Percentiles rank a stretch among this genome's conserved stretches.
Evolutionary conservation across 163 green algal genomes (phyloP).

Genomic region (Picocystis sp.): DNA sequence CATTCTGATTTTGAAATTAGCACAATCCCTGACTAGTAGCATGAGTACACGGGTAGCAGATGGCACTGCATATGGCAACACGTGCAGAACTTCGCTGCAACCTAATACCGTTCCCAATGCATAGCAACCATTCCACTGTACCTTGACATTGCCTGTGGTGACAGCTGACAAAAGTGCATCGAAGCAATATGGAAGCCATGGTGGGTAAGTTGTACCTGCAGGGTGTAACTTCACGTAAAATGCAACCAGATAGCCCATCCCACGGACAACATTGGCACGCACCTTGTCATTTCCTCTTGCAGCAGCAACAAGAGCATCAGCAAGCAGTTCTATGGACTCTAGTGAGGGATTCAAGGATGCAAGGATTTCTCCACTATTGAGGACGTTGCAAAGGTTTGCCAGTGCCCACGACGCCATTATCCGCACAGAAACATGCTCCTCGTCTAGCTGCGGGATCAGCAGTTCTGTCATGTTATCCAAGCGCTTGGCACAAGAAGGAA

Average conservation of each 20-base stretch:
- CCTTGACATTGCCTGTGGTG: slow-evolving; percentile 39
- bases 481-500: neutral
- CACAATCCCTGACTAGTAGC: slow-evolving; percentile 35
- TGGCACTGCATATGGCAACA: neutral
- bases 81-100: slow-evolving; percentile 12
- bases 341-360: too few relatives aligned
- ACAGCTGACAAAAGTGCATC: slow-evolving; percentile 28
- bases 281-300: slow-evolving; percentile 44
- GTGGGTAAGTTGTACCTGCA: neutral
- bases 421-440: slow-evolving; percentile 24
- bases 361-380: slow-evolving; percentile 1
- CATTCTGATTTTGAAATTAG: slow-evolving; percentile 46
- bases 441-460: neutral
- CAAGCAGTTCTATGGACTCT: slow-evolving; percentile 4
- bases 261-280: slow-evolving; percentile 35
- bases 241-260: slow-evolving; percentile 32
- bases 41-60: slow-evolving; percentile 16
- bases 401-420: slow-evolving; percentile 34
- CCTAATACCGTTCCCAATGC: slow-evolving; percentile 21
- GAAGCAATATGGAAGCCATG: neutral
- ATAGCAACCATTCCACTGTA: slow-evolving; percentile 49
- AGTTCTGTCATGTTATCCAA: neutral
- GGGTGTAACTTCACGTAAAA: slow-evolving; percentile 2
- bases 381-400: slow-evolving; percentile 33
- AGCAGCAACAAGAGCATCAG: slow-evolving; percentile 16